Percentiles rank a stretch among this genome's conserved stretches.
Conservation (phyloP, 2,329 filamentous ascomycete species). For the Aureobasidium sp. region DNA sequence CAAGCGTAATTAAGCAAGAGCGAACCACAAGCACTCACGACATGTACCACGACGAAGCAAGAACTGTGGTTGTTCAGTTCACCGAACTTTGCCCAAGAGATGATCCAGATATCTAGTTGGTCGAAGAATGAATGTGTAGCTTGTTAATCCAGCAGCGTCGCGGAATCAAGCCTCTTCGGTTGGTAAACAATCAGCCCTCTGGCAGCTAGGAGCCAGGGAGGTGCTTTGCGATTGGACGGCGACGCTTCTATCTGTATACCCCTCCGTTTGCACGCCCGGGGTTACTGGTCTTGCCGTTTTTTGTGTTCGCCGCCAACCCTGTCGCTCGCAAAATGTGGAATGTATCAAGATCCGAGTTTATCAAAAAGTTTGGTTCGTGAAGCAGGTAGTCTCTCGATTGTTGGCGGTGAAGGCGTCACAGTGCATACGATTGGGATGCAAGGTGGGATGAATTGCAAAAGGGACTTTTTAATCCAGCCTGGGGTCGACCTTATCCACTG, state of each 20-base stretch:
- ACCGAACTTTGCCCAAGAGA: neutral
- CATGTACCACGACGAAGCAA: slow-evolving; percentile 10
- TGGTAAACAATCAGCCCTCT: neutral
- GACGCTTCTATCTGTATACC: neutral
- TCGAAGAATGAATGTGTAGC: neutral
- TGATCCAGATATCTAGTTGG: neutral
- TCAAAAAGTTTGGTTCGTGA: neutral
- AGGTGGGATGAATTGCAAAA: slow-evolving; percentile 7
- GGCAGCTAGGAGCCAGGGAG: neutral
- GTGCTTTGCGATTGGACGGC: slow-evolving; percentile 8
- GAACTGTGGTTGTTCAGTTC: neutral
- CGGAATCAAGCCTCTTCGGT: neutral
- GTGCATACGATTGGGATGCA: neutral
- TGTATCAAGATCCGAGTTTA: slow-evolving; percentile 1
- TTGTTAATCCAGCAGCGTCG: neutral
- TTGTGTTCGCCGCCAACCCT: neutral
- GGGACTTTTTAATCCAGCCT: neutral
- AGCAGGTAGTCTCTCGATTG: neutral
- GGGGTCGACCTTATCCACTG: neutral
- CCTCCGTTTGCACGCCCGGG: neutral
- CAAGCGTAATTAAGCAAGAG: neutral
- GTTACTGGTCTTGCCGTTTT: neutral
- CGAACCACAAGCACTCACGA: slow-evolving; percentile 12
- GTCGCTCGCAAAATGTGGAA: neutral
- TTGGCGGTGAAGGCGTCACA: slow-evolving; percentile 11